Conservation (phyloP, 2,329 filamentous ascomycete genomes). For the Bipolaris zeicola region DNA sequence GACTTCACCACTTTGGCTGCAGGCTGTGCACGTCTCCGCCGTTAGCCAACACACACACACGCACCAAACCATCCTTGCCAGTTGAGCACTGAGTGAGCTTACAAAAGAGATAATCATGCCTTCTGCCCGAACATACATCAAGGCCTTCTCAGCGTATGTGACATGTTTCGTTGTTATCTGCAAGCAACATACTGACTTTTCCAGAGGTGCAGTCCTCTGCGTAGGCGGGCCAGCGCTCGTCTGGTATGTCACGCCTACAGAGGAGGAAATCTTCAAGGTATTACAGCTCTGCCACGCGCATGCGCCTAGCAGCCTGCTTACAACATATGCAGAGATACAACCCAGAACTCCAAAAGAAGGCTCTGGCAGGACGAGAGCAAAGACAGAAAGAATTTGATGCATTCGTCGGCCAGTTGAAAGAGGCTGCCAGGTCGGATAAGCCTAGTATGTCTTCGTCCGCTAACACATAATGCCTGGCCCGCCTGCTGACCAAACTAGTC, state of each 20-base stretch:
- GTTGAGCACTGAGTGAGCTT: background rate
- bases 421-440: slow-evolving; percentile 89
- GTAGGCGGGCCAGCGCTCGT: slow-evolving; percentile 87
- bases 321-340: slow-evolving; percentile 71
- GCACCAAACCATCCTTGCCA: background rate
- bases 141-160: slow-evolving; percentile 44
- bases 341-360: slow-evolving; percentile 88
- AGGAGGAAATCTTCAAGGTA: slow-evolving; percentile 85
- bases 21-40: slow-evolving; percentile 6
- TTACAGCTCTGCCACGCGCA: slow-evolving; percentile 21
- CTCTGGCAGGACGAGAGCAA: slow-evolving; percentile 76
- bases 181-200: slow-evolving; percentile 26
- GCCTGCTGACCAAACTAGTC: slow-evolving; percentile 33
- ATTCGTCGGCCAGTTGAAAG: slow-evolving; percentile 82
- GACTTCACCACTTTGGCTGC: slow-evolving; percentile 14
- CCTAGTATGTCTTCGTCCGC: slow-evolving; percentile 66
- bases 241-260: slow-evolving; percentile 77
- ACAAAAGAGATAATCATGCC: slow-evolving; percentile 29
- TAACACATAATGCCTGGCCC: background rate
- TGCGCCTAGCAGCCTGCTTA: slow-evolving; percentile 6
- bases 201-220: slow-evolving; percentile 68
- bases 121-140: slow-evolving; percentile 37
- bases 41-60: background rate
- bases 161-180: slow-evolving; percentile 2
- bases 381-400: slow-evolving; percentile 86